Evolutionary conservation across 1,284 basidiomycete species (phyloP), one percentile per base, ranked within the genome.

Genomic region (Tremellales sp.): DNA sequence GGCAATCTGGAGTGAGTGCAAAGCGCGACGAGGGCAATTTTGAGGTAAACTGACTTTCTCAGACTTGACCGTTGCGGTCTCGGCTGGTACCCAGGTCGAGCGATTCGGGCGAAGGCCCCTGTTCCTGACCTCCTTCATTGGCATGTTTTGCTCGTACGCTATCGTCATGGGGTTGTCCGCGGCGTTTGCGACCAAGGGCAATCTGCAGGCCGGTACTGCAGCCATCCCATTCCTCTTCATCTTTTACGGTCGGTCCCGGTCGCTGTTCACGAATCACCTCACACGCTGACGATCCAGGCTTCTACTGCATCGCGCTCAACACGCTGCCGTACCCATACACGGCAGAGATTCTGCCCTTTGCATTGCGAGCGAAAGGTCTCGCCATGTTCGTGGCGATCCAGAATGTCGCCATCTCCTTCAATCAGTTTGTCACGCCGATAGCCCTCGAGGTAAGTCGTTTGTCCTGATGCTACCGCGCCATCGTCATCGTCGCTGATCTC

Each of bases 351-450:
- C 49, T 55, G 2, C 51, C 53, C 13, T 26, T 52, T 22, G 31
- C 51, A 3, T 48, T 87, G 43, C 84, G 86, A 62, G 84, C 86
- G 33, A 85, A 85, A 75, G 85, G 85, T 47, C 81, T 87, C 75
- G 84, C 78, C 52, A 65, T 86, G 85, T 54, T 82, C 84, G n/a
- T n/a, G n/a, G n/a, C n/a, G n/a, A n/a, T 31, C 29, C 29, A 31
- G 29, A 31, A 31, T 15, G 29, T 31, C 10, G 29, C 29, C 8
- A 31, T 31, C 29, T 31, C 29, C 15, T 31, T 31, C 29, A 31
- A 31, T 31, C 29, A 31, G 15, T 31, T 31, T 31, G 29, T 31
- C 15, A 31, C 29, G 10, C 29, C 29, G 15, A 31, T 31, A 8
- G 29, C 29, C 15, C 29, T 31, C 15, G 29, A 31, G 29, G 29